Percentiles rank a stretch among this genome's conserved stretches.
phyloP scores from a whole-genome alignment of 2,329 filamentous ascomycete species.

The Cordyceps cateniannulata region DNA sequence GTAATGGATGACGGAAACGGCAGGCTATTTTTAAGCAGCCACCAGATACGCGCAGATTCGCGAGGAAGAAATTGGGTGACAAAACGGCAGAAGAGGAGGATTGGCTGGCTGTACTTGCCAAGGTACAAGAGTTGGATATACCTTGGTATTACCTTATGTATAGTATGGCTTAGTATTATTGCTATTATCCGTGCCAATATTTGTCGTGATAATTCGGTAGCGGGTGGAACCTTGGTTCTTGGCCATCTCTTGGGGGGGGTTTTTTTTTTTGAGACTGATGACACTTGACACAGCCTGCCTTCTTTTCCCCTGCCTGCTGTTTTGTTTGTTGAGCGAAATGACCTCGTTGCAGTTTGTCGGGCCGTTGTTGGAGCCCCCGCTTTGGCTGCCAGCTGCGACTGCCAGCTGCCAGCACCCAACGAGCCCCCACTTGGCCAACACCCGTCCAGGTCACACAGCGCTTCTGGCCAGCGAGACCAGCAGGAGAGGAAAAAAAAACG shows the following conservation, averaged over 20 bases:
- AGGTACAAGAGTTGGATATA: too few species aligned
- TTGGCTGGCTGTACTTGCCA: too few species aligned
- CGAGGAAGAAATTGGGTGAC: too few species aligned
- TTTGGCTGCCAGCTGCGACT: neutral
- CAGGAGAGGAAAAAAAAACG: too few species aligned
- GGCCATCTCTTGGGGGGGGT: neutral
- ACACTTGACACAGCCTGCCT: neutral
- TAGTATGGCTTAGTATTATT: neutral
- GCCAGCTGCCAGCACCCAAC: neutral
- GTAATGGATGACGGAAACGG: too few species aligned
- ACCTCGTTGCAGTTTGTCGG: neutral
- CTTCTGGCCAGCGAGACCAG: neutral
- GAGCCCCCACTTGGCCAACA: neutral
- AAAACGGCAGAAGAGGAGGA: too few species aligned
- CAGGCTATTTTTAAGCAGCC: too few species aligned
- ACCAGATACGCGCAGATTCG: too few species aligned
- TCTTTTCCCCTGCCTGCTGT: neutral
- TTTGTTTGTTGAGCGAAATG: neutral
- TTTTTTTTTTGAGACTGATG: neutral
- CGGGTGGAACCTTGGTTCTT: neutral
- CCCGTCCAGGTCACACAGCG: neutral
- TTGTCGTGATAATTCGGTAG: neutral
- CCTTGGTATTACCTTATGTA: neutral
- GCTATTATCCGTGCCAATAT: neutral
- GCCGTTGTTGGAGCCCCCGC: neutral